A percentile compares a stretch with the other conserved stretches of the same genome.
These are phyloP conservation scores for Lactuca saligna DNA, from an alignment of 129 eudicot species.

Conservation along the genomic window DNA sequence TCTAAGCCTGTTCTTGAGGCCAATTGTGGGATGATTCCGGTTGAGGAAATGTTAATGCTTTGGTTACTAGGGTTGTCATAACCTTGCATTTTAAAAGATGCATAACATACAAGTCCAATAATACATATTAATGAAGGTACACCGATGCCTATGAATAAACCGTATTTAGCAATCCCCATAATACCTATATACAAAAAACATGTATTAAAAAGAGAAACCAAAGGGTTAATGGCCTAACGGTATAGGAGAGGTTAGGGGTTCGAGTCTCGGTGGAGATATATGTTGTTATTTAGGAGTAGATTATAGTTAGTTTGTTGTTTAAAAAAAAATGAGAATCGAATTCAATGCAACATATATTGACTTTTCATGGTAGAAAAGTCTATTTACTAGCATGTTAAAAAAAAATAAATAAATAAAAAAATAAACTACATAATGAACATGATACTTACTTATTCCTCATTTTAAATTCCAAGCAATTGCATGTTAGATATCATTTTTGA, in stretches of 20 bases:
- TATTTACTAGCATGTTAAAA: not conserved
- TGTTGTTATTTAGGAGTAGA: too few relatives aligned
- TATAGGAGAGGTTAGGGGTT: too few relatives aligned
- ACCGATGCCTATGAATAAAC: conserved; percentile 36
- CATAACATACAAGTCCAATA: conserved; percentile 22
- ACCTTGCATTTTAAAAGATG: conserved; percentile 6
- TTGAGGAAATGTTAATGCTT: conserved; percentile 21
- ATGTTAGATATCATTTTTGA: conserved; percentile 2
- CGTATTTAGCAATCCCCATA: conserved; percentile 30
- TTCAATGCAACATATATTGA: conserved; percentile 1
- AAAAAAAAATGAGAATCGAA: not conserved
- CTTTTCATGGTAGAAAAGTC: conserved; percentile 1
- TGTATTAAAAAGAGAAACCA: not conserved
- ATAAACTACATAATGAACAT: too few relatives aligned
- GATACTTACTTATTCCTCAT: not conserved
- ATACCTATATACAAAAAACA: conserved; percentile 22
- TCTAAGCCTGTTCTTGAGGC: conserved; percentile 36
- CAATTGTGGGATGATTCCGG: conserved; percentile 27
- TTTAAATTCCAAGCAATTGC: conserved; percentile 5
- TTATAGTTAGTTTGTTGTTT: too few relatives aligned
- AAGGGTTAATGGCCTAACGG: too few relatives aligned
- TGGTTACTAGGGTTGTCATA: conserved; percentile 11
- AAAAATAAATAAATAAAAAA: too few relatives aligned
- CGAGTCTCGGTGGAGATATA: too few relatives aligned
- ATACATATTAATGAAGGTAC: conserved; percentile 20